Conservation (phyloP, 495 filamentous ascomycete species). For the Ascodesmis nigricans region DNA sequence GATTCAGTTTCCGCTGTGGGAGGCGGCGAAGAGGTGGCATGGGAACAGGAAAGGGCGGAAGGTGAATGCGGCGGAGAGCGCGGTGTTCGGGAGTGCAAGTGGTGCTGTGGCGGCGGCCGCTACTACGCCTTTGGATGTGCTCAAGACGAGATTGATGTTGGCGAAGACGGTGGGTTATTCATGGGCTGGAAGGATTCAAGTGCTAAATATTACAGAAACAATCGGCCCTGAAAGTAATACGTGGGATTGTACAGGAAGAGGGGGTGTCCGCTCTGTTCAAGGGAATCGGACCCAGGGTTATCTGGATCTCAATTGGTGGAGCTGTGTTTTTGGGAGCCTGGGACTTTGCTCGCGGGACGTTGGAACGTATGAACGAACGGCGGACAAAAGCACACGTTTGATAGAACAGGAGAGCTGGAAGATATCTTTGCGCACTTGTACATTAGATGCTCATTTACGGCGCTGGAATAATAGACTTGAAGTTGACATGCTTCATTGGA, state of each 20-base stretch:
- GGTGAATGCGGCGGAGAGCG: conserved; percentile 56
- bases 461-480: no score
- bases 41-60: conserved; percentile 18
- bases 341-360: conserved; percentile 62
- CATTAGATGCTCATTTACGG: background rate
- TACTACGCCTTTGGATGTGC: conserved; percentile 85
- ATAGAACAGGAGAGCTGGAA: conserved; percentile 5
- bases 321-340: conserved; percentile 93
- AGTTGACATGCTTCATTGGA: conserved; percentile 1
- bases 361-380: conserved; percentile 25
- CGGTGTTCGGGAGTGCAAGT: conserved; percentile 59
- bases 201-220: conserved; percentile 12
- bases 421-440: background rate
- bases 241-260: conserved; percentile 41
- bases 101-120: conserved; percentile 71
- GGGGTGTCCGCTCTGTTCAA: conserved; percentile 64
- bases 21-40: conserved; percentile 49
- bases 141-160: conserved; percentile 94
- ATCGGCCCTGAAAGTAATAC: conserved; percentile 29
- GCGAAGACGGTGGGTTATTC: conserved; percentile 27
- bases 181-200: background rate
- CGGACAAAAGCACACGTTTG: background rate
- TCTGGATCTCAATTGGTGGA: conserved; percentile 87
- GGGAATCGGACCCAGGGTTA: conserved; percentile 66
- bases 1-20: conserved; percentile 94